Evolutionary conservation across 139 green algal genomes (phyloP).

Genomic region (Asterochloris sp.): DNA sequence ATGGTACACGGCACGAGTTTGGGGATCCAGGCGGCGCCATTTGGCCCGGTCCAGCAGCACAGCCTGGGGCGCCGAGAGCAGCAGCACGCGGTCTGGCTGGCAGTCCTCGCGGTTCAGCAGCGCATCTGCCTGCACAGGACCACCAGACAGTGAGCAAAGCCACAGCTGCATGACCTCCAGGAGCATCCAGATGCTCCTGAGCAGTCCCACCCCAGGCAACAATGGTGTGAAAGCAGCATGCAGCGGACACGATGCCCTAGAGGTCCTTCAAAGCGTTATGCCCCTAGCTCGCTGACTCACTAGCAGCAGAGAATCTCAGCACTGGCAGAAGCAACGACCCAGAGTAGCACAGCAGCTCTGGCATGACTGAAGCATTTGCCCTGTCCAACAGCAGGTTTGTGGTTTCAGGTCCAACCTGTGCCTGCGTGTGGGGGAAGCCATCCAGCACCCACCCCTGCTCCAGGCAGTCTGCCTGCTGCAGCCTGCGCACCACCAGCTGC

Average conservation of each 20-base stretch:
- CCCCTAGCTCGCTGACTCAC: neutral
- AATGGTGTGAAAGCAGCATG: too few relatives aligned
- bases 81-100: slow-evolving; percentile 43
- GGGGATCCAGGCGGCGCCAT: slow-evolving; percentile 55
- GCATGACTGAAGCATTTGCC: neutral
- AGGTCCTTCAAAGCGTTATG: neutral
- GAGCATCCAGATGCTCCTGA: neutral
- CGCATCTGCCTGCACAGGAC: neutral
- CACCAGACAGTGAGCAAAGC: neutral
- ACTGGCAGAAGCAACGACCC: neutral
- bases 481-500: slow-evolving; percentile 24
- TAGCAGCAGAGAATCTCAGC: slow-evolving; percentile 28
- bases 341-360: neutral
- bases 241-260: neutral
- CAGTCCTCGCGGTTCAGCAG: neutral
- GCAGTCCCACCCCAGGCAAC: too few relatives aligned
- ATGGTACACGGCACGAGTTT: slow-evolving; percentile 31
- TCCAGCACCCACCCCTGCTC: slow-evolving; percentile 68
- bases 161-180: slow-evolving; percentile 24
- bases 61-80: slow-evolving; percentile 54
- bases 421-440: slow-evolving; percentile 67
- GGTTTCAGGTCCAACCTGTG: slow-evolving; percentile 27
- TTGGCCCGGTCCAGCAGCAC: slow-evolving; percentile 57
- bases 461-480: slow-evolving; percentile 49
- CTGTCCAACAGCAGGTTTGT: neutral